Evolutionary conservation across 2,329 filamentous ascomycete species (phyloP).

Genomic region (Rhynchosporium agropyri): DNA sequence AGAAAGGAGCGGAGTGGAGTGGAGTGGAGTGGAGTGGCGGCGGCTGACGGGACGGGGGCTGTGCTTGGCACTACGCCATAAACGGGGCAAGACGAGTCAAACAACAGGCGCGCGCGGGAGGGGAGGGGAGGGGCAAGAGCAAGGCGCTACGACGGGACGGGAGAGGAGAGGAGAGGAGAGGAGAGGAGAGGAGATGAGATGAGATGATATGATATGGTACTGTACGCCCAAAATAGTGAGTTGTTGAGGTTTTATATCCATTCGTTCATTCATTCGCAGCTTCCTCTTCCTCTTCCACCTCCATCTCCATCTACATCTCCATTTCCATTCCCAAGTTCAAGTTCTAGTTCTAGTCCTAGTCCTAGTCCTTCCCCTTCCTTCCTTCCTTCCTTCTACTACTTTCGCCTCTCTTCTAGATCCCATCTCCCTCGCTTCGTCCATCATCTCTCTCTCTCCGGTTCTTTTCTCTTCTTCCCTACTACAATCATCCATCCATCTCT

Average conservation of each 20-base stretch:
- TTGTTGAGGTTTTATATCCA: not conserved
- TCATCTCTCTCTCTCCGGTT: too few relatives aligned
- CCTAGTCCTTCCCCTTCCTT: too few relatives aligned
- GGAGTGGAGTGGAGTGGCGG: not conserved
- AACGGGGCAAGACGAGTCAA: not conserved
- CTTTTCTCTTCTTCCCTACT: constrained; percentile 10
- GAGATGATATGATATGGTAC: too few relatives aligned
- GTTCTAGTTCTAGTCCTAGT: too few relatives aligned
- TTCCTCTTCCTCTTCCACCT: constrained; percentile 18
- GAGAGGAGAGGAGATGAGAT: too few relatives aligned
- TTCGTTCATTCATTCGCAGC: not conserved
- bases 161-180: too few relatives aligned
- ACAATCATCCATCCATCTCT: not conserved
- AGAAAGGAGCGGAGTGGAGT: not conserved
- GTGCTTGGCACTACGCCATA: constrained; percentile 19
- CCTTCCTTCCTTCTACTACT: too few relatives aligned
- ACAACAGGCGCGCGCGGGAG: not conserved
- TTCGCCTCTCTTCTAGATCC: too few relatives aligned
- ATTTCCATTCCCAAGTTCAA: too few relatives aligned
- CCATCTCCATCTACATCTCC: too few relatives aligned
- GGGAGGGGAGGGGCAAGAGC: not conserved
- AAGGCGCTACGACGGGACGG: constrained; percentile 12
- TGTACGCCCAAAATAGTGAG: too few relatives aligned
- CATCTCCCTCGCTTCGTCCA: too few relatives aligned
- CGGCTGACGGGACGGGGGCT: not conserved